Evolutionary conservation across 306 rosid genomes (phyloP).

Genomic region (Malus domestica): ASM211411v1 NC_041803.1:16040001-16040500

Average conservation of each 20-base stretch:
- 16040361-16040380: slow-evolving; percentile 44
- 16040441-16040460: slow-evolving; percentile 83
- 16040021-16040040: slow-evolving; percentile 37
- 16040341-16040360: slow-evolving; percentile 31
- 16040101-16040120: slow-evolving; percentile 64
- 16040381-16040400: slow-evolving; percentile 61
- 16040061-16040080: slow-evolving; percentile 34
- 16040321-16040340: slow-evolving; percentile 67
- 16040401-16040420: slow-evolving; percentile 87
- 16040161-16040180: slow-evolving; percentile 57
- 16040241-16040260: slow-evolving; percentile 34
- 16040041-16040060: slow-evolving; percentile 10
- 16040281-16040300: slow-evolving; percentile 53
- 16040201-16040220: slow-evolving; percentile 52
- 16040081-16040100: slow-evolving; percentile 52
- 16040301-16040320: slow-evolving; percentile 70
- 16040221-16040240: slow-evolving; percentile 46
- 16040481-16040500: slow-evolving; percentile 19
- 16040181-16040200: slow-evolving; percentile 60
- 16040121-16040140: slow-evolving; percentile 56
- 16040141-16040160: slow-evolving; percentile 54
- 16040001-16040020: slow-evolving; percentile 72
- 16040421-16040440: slow-evolving; percentile 66
- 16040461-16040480: slow-evolving; percentile 55
- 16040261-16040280: slow-evolving; percentile 58